Percentiles rank a stretch among this genome's conserved stretches.
Evolutionary conservation across 1,139 yeast species (phyloP).

Genomic region (Hyphopichia fennica): DNA sequence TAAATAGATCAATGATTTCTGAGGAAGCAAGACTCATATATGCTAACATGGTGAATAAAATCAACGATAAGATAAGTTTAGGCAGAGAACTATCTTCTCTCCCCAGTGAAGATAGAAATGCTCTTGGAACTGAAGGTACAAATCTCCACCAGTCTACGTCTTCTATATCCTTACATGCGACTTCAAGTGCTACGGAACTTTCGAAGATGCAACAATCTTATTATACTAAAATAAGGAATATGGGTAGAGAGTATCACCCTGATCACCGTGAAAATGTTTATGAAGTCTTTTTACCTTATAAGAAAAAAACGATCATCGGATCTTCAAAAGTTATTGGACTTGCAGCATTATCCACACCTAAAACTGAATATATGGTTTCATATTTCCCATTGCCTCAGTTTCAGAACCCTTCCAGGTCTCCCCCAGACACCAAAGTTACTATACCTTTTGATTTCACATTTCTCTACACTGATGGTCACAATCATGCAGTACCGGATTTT

Average conservation of each 20-base stretch:
- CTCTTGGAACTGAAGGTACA: background rate
- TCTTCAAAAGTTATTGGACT: slow-evolving; percentile 33
- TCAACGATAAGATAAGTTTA: slow-evolving; percentile 25
- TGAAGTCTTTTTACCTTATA: slow-evolving; percentile 34
- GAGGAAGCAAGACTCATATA: slow-evolving; percentile 34
- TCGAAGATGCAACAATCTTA: slow-evolving; percentile 34
- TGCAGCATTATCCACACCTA: slow-evolving; percentile 33
- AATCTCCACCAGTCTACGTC: background rate
- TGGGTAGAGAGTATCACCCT: slow-evolving; percentile 5
- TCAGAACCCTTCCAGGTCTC: slow-evolving; percentile 7
- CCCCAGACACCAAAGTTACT: slow-evolving; percentile 14
- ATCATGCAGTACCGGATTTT: slow-evolving; percentile 27
- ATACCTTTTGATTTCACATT: slow-evolving; percentile 32
- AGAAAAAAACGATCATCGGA: slow-evolving; percentile 33
- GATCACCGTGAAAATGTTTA: slow-evolving; percentile 14
- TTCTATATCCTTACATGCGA: slow-evolving; percentile 12
- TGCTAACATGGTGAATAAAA: slow-evolving; percentile 23
- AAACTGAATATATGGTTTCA: slow-evolving; percentile 22
- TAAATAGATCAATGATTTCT: slow-evolving; percentile 31
- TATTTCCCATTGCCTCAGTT: slow-evolving; percentile 19
- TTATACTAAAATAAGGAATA: slow-evolving; percentile 18
- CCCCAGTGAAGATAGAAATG: slow-evolving; percentile 1
- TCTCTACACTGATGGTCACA: slow-evolving; percentile 18
- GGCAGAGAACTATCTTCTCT: slow-evolving; percentile 20
- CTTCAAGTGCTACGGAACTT: slow-evolving; percentile 22